Conservation (phyloP, 202 grass and related monocot genomes). For the Panicum hallii region DNA sequence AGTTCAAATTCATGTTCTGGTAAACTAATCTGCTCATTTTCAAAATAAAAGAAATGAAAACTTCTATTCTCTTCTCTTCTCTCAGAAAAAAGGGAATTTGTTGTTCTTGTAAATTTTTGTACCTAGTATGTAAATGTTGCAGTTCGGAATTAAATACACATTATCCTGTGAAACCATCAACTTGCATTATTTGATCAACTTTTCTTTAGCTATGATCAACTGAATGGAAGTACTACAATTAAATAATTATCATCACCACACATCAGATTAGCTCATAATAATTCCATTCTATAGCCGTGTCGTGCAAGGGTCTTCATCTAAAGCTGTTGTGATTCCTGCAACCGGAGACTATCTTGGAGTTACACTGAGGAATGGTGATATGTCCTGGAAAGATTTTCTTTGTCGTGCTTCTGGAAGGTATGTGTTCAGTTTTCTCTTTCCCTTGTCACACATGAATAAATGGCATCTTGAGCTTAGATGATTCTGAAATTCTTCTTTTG, state of each 20-base stretch:
- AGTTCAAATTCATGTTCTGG: slow-evolving; percentile 29
- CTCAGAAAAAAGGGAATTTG: not conserved
- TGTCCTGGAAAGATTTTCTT: slow-evolving; percentile 90
- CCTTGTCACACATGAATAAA: not conserved
- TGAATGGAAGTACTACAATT: slow-evolving; percentile 7
- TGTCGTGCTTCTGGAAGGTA: slow-evolving; percentile 62
- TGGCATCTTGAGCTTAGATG: not conserved
- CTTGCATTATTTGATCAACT: not conserved
- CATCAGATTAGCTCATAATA: slow-evolving; percentile 26
- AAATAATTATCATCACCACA: not conserved
- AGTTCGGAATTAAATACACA: not conserved
- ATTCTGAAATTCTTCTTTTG: not conserved
- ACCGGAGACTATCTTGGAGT: slow-evolving; percentile 61
- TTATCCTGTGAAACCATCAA: not conserved
- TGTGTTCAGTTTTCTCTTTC: slow-evolving; percentile 31
- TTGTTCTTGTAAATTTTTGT: slow-evolving; percentile 4
- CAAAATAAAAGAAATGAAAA: too few relatives aligned
- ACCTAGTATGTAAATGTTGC: not conserved
- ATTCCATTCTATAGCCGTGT: slow-evolving; percentile 67
- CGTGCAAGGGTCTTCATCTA: slow-evolving; percentile 64
- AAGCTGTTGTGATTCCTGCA: slow-evolving; percentile 81
- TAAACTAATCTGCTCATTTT: slow-evolving; percentile 7
- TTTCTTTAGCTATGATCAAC: not conserved
- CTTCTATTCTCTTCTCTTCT: not conserved
- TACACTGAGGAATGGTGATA: slow-evolving; percentile 71